phyloP scores from a whole-genome alignment of 257 asterid genomes.

The Nicotiana obtusifolia region DNA sequence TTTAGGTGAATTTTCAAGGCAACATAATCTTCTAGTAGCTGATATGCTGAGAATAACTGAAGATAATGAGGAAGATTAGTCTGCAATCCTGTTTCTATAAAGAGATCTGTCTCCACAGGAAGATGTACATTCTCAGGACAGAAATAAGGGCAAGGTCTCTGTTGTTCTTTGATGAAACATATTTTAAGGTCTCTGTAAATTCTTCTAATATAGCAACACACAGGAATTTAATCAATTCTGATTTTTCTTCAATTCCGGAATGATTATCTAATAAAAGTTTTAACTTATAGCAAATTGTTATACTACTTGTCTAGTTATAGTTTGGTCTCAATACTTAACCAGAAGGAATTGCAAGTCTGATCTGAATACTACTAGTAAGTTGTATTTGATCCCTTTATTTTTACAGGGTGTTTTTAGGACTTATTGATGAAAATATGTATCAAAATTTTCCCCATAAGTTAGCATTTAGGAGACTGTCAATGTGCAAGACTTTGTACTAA shows the following conservation, averaged over 20 bases:
- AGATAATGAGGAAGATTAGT: slow-evolving; percentile 32
- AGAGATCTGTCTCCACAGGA: slow-evolving; percentile 45
- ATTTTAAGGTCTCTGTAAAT: background rate
- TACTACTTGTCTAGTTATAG: background rate
- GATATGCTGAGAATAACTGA: slow-evolving; percentile 15
- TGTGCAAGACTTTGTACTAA: background rate
- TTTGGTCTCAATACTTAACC: background rate
- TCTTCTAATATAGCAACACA: slow-evolving; percentile 2
- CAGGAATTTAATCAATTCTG: background rate
- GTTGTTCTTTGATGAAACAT: slow-evolving; percentile 26
- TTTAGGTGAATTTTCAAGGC: slow-evolving; percentile 31
- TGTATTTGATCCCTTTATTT: no score
- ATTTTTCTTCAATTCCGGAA: background rate
- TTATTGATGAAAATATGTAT: no score
- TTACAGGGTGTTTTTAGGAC: background rate
- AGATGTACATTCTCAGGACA: slow-evolving; percentile 31
- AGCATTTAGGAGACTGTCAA: background rate
- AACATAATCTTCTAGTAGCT: slow-evolving; percentile 11
- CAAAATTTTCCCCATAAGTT: no score
- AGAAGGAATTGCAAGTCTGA: background rate
- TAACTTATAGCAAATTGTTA: background rate
- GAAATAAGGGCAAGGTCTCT: slow-evolving; percentile 38
- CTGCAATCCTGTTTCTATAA: slow-evolving; percentile 28
- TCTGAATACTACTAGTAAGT: background rate
- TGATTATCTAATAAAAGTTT: background rate